These are phyloP conservation scores for Chamaecrista fasciculata DNA, from an alignment of 306 rosid genomes.

Conservation along the genomic window DNA sequence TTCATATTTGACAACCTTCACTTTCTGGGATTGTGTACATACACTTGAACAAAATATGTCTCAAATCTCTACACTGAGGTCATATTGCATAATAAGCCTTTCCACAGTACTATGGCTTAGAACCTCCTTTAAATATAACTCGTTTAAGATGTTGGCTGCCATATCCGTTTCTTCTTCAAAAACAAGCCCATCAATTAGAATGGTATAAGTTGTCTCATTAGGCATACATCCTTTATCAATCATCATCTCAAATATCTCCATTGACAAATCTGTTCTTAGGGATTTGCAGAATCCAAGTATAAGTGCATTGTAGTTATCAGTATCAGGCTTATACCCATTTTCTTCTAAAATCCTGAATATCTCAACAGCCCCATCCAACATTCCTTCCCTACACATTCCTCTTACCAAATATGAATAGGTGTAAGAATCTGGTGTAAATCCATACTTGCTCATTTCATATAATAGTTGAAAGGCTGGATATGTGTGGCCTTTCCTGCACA, in stretches of 20 bases:
- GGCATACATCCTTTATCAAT: conserved; percentile 66
- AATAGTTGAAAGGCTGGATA: conserved; percentile 78
- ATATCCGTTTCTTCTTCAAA: conserved; percentile 62
- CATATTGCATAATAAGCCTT: conserved; percentile 71
- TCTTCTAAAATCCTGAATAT: conserved; percentile 77
- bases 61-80: conserved; percentile 44
- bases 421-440: conserved; percentile 74
- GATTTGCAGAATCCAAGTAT: conserved; percentile 78
- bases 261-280: conserved; percentile 52
- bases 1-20: conserved; percentile 25
- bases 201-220: conserved; percentile 71
- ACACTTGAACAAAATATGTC: not conserved
- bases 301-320: conserved; percentile 77
- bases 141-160: conserved; percentile 57
- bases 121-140: conserved; percentile 50
- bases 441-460: conserved; percentile 74
- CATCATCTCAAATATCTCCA: conserved; percentile 65
- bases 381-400: conserved; percentile 88
- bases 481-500: conserved; percentile 88
- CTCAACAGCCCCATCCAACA: conserved; percentile 76
- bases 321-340: conserved; percentile 47
- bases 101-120: conserved; percentile 60
- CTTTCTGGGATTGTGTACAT: conserved; percentile 12
- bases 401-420: conserved; percentile 79
- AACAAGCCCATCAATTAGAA: conserved; percentile 81